Percentiles rank a stretch among this genome's conserved stretches.
These are phyloP conservation scores for Leucocoprinus birnbaumii DNA, from an alignment of 768 basidiomycete genomes.

Conservation along the genomic window DNA sequence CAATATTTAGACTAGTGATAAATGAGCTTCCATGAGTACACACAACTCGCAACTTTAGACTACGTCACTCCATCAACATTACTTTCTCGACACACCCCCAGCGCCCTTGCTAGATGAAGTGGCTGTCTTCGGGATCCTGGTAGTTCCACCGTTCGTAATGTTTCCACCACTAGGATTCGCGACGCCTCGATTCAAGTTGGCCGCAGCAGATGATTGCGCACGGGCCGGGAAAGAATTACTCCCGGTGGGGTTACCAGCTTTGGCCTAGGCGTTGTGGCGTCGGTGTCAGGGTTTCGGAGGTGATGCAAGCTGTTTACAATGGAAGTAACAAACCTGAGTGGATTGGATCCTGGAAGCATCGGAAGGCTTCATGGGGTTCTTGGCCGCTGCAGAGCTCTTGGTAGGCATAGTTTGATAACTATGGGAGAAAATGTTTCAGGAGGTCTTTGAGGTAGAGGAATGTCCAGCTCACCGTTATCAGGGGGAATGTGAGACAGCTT, in stretches of 20 bases:
- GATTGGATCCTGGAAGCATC: constrained; percentile 8
- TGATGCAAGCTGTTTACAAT: background rate
- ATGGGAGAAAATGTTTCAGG: background rate
- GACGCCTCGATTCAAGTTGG: constrained; percentile 1
- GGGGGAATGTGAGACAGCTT: background rate
- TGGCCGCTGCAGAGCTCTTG: background rate
- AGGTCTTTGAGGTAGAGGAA: background rate
- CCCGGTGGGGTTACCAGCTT: constrained; percentile 1
- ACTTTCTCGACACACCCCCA: background rate
- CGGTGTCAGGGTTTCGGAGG: background rate
- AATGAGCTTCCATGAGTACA: too few relatives aligned
- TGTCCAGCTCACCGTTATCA: background rate
- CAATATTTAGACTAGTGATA: too few relatives aligned
- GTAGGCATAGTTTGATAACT: background rate
- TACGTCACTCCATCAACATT: background rate
- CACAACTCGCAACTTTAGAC: too few relatives aligned
- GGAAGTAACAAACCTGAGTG: constrained; percentile 1
- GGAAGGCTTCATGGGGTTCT: background rate
- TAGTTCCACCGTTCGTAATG: background rate
- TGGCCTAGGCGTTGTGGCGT: background rate
- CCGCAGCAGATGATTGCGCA: background rate
- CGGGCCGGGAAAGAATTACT: background rate
- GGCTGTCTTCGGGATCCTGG: background rate
- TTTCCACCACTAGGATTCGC: constrained; percentile 1
- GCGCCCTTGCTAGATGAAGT: background rate